Percentiles rank a stretch among this genome's conserved stretches.
Evolutionary conservation across 2,329 filamentous ascomycete genomes (phyloP).

Genomic region (Periconia sp.): DNA sequence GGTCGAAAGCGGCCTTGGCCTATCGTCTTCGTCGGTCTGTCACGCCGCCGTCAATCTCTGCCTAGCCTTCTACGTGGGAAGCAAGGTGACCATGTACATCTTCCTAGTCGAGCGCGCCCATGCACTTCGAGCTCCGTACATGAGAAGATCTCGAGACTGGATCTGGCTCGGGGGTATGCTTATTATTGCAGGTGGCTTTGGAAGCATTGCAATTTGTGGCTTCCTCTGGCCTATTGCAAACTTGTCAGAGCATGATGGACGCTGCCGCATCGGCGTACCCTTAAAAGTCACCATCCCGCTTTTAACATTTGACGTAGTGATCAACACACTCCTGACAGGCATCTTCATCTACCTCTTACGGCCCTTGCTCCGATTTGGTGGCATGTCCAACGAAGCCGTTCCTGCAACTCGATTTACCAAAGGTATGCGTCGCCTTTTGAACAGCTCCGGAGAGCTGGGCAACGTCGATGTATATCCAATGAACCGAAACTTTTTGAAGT

Average conservation of each 20-base stretch:
- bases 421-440: slow-evolving; percentile 19
- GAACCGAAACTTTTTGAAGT: slow-evolving; percentile 24
- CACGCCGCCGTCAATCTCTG: slow-evolving; percentile 45
- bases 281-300: slow-evolving; percentile 43
- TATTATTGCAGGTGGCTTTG: slow-evolving; percentile 33
- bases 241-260: slow-evolving; percentile 35
- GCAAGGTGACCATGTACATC: slow-evolving; percentile 44
- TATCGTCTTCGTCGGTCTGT: slow-evolving; percentile 33
- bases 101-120: slow-evolving; percentile 52
- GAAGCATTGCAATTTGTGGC: slow-evolving; percentile 30
- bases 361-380: slow-evolving; percentile 32
- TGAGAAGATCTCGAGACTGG: slow-evolving; percentile 37
- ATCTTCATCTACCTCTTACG: slow-evolving; percentile 47
- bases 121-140: slow-evolving; percentile 42
- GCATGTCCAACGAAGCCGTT: slow-evolving; percentile 5
- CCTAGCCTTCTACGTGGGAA: slow-evolving; percentile 44
- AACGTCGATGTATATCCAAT: slow-evolving; percentile 15
- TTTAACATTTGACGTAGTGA: slow-evolving; percentile 45
- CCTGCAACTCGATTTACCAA: slow-evolving; percentile 19
- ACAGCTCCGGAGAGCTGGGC: slow-evolving; percentile 2
- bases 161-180: slow-evolving; percentile 43
- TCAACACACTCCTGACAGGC: slow-evolving; percentile 49
- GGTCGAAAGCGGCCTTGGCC: slow-evolving; percentile 38
- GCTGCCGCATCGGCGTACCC: slow-evolving; percentile 49
- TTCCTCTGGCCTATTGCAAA: slow-evolving; percentile 40